Percentiles rank a stretch among this genome's conserved stretches.
Conservation (phyloP, 139 green algal genomes). For the Picochlorum sp. region DNA sequence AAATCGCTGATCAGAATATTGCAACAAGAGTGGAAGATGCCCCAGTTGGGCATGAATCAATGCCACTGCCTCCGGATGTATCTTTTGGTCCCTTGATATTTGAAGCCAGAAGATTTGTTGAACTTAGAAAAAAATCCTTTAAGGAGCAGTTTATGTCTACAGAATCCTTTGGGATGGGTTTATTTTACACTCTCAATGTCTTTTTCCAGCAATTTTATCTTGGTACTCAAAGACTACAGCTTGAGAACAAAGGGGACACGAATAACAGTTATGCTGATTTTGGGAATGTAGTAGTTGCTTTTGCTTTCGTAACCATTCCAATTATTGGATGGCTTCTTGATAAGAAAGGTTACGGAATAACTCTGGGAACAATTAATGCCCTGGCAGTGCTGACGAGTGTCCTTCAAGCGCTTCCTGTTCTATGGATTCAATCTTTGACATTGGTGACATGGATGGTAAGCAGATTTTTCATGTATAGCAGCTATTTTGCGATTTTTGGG, state of each 20-base stretch:
- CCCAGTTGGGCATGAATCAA: constrained; percentile 7
- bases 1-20: not conserved
- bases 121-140: constrained; percentile 44
- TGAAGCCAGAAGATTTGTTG: constrained; percentile 47
- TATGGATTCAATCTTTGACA: constrained; percentile 34
- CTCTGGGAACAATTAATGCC: constrained; percentile 38
- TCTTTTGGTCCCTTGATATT: constrained; percentile 32
- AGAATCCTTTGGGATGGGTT: constrained; percentile 43
- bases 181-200: constrained; percentile 54
- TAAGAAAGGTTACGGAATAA: constrained; percentile 48
- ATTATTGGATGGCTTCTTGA: constrained; percentile 46
- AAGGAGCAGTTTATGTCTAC: constrained; percentile 34
- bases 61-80: constrained; percentile 18
- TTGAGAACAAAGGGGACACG: constrained; percentile 33
- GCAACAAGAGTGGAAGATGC: not conserved
- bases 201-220: constrained; percentile 45
- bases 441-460: constrained; percentile 32
- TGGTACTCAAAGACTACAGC: constrained; percentile 38
- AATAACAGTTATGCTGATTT: constrained; percentile 28
- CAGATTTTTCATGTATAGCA: constrained; percentile 51
- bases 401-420: constrained; percentile 31
- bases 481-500: constrained; percentile 52
- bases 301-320: constrained; percentile 38
- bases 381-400: constrained; percentile 26
- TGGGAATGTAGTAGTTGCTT: constrained; percentile 44